A percentile compares a stretch with the other conserved stretches of the same genome.
Evolutionary conservation across 2,329 filamentous ascomycete genomes (phyloP).

Genomic region (Colletotrichum chlorophyti): DNA sequence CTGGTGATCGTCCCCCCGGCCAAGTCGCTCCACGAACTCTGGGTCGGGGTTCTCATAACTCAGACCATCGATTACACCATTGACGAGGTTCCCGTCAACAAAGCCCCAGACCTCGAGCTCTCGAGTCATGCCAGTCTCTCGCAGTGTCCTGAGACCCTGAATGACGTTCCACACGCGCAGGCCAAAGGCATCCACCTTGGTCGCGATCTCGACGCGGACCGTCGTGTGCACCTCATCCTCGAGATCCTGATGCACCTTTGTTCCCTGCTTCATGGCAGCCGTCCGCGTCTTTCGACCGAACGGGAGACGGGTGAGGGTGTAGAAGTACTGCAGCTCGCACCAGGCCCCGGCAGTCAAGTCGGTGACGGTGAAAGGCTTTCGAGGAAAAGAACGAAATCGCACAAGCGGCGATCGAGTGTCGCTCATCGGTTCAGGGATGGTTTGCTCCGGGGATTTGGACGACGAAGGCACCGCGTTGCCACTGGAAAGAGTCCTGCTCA

Average conservation of each 20-base stretch:
- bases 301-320: conserved; percentile 75
- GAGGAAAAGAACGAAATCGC: conserved; percentile 78
- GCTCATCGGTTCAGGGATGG: conserved; percentile 30
- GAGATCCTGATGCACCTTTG: conserved; percentile 78
- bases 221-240: conserved; percentile 86
- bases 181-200: conserved; percentile 83
- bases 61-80: conserved; percentile 88
- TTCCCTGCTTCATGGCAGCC: conserved; percentile 83
- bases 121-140: conserved; percentile 74
- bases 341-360: conserved; percentile 89
- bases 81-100: conserved; percentile 82
- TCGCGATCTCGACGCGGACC: conserved; percentile 74
- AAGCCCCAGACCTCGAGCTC: conserved; percentile 87
- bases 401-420: conserved; percentile 67
- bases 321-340: conserved; percentile 96
- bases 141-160: conserved; percentile 78
- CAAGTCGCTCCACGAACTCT: conserved; percentile 68
- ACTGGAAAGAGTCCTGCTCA: conserved; percentile 51
- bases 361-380: conserved; percentile 83
- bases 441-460: conserved; percentile 31
- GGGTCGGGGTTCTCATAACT: conserved; percentile 79
- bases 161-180: conserved; percentile 90
- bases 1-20: conserved; percentile 37
- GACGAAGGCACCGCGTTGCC: conserved; percentile 23
- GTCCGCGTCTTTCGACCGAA: conserved; percentile 79